These are phyloP conservation scores for Aspergillus felis DNA, from an alignment of 2,329 filamentous ascomycete genomes.

Conservation along the genomic window DNA sequence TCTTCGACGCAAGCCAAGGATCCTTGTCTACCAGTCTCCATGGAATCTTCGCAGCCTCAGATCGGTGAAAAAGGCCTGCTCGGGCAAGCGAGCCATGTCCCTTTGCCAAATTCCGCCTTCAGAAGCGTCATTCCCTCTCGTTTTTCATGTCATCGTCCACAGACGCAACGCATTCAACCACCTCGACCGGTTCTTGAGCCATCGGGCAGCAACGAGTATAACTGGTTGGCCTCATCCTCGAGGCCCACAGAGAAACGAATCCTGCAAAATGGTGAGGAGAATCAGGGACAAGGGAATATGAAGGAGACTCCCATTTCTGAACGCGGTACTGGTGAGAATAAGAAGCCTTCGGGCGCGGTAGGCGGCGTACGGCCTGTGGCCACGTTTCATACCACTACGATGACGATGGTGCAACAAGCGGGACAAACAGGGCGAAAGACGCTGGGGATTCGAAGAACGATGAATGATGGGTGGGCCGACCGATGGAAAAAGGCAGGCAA, in stretches of 20 bases:
- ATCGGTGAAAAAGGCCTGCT: conserved; percentile 7
- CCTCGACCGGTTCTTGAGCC: conserved; percentile 31
- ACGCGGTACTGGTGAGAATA: conserved; percentile 20
- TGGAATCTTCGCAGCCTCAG: conserved; percentile 9
- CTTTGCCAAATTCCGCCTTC: conserved; percentile 9
- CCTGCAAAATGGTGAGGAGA: conserved; percentile 8
- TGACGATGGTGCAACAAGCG: conserved; percentile 31
- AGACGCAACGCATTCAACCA: conserved; percentile 27
- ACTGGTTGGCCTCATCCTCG: conserved; percentile 30
- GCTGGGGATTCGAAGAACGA: conserved; percentile 40
- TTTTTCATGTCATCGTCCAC: conserved; percentile 28
- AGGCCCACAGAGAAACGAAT: conserved; percentile 19
- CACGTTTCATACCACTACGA: conserved; percentile 40
- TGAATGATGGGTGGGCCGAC: conserved; percentile 41
- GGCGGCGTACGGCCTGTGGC: conserved; percentile 24
- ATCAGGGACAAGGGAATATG: conserved; percentile 4
- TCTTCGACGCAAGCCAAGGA: conserved; percentile 18
- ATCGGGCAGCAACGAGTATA: conserved; percentile 29
- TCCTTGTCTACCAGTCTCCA: conserved; percentile 8
- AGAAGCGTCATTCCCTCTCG: conserved; percentile 16
- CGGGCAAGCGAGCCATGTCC: conserved; percentile 3
- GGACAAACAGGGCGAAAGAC: conserved; percentile 30
- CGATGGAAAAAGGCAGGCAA: conserved; percentile 32
- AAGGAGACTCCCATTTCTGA: conserved; percentile 10
- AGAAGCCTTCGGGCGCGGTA: conserved; percentile 18